Evolutionary conservation across 768 basidiomycete species (phyloP), one percentile per base, ranked within the genome.

Genomic region (Mycena vitilis): DNA sequence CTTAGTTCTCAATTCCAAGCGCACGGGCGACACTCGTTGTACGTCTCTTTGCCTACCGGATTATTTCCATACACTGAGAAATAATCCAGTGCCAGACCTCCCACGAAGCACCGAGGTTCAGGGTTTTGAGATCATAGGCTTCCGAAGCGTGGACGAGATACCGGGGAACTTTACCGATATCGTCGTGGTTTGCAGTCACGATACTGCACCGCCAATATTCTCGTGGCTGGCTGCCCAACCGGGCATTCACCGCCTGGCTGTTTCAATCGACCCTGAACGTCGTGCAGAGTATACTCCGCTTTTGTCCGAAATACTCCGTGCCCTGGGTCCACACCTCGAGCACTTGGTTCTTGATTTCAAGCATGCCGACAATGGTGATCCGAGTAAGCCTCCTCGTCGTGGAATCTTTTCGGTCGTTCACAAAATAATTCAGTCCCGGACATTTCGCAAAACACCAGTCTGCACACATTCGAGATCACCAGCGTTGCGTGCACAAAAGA

Each of bases 391-490:
- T 40, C 23, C 45, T 4, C 13, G 34, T 6, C 25, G 13, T n/a
- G 7, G 5, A 30, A 30, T 56, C 30, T 12, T 8, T 44, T 48
- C 23, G 4, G 23, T 22, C 23, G 23, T 6, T 48, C 3, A 15
- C 10, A 10, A 8, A 22, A 16, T 3, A 18, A 30, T 34, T 20
- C 53, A 68, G 66, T 47, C 0, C 61, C 38, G 20, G 66, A 68
- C 42, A 42, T 63, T 22, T 58, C 66, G 12, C 42, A 22, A 1
- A 5, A 25, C 11, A 58, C 49, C 9, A 30, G 20, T 5, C 60
- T 68, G 36, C 66, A 22, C 25, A 63, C 60, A 0, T n/a, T 68
- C 30, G 8, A 58, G 22, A 49, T 68, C 49, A 57, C 55, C 30
- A 48, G 56, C 22, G 58, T 68, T 40, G 36, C 3, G 5, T 49